Base-by-base conservation (phyloP, 176 grass and related monocot species). In the Oryza meridionalis region DNA sequence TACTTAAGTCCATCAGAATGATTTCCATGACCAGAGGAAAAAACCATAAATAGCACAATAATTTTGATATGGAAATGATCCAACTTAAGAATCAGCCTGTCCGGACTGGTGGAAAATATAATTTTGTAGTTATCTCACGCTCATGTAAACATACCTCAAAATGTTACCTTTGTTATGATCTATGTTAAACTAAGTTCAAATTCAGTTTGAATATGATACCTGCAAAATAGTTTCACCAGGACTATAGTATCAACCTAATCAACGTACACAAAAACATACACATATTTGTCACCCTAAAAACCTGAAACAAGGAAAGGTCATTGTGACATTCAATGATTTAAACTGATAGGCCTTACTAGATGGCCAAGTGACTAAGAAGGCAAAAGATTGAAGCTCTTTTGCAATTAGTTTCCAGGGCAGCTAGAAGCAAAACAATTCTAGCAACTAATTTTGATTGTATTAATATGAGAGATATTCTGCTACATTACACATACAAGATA, bases 1-100 rank as follows among this genome's bases (percentile, higher is more conserved):
- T 65, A 27, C 19, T 69, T 81, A 38, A 38, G 69, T 50, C 10
- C 78, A 25, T 81, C 40, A 75, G 19, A 58, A 83, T 46, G 19
- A 69, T 61, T 21, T 61, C 21, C 17, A 72, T 65, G 40, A 79
- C 84, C 5, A 10, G 40, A 53, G 5, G 15, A 51, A 78, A 51
- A 78, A 63, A 45, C 9, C n/a, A 43, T 5, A 77, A 58, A 47
- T 70, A 70, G 11, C 37, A 70, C 43, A 17, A 35, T 51, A 51
- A 15, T 51, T 51, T 51, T 16, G 11, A 16, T 51, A 4, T 51
- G 49, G 14, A 51, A 51, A 51, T 51, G 15, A 13, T 51, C 14
- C 49, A 51, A 51, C 49, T 51, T 51, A 14, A 51, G 49, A 51
- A 51, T 27, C 0, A 47, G 1, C 55, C 47, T 37, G 46, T 76